Conservation (phyloP, 140 eudicot genomes). For the Erigeron philadelphicus region DNA sequence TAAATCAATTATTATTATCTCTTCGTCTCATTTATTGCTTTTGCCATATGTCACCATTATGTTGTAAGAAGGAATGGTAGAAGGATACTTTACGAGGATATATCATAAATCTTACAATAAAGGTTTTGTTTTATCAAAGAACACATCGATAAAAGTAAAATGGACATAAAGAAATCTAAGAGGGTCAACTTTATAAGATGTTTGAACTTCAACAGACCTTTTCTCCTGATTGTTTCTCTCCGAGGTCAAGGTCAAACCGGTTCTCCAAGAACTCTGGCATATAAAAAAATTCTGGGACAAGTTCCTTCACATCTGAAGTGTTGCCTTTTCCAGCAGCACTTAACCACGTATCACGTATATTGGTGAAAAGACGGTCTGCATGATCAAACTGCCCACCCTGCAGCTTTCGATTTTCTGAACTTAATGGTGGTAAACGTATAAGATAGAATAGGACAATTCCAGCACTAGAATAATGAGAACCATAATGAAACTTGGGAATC, state of each 20-base stretch:
- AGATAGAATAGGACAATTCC: conserved; percentile 99
- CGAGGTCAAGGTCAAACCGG: conserved; percentile 76
- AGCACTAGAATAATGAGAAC: conserved; percentile 99
- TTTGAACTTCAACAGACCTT: conserved; percentile 51
- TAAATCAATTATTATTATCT: too few relatives aligned
- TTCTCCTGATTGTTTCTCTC: conserved; percentile 98
- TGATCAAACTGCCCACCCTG: conserved; percentile 99
- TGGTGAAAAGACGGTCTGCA: conserved; percentile 95
- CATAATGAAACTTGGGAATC: conserved; percentile 93
- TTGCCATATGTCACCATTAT: too few relatives aligned
- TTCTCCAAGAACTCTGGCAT: conserved; percentile 93
- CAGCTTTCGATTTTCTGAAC: conserved; percentile 85
- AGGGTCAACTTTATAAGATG: not conserved
- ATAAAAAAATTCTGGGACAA: conserved; percentile 93
- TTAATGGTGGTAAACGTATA: conserved; percentile 89
- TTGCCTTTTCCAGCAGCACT: conserved; percentile 96
- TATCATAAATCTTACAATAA: not conserved
- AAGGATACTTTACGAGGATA: not conserved
- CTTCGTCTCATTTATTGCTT: too few relatives aligned
- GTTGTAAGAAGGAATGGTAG: too few relatives aligned
- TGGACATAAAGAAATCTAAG: not conserved
- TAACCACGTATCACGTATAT: conserved; percentile 80
- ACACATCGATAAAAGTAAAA: not conserved
- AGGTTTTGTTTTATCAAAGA: not conserved
- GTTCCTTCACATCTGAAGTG: conserved; percentile 98